These are phyloP conservation scores for Fusarium chlamydosporum DNA, from an alignment of 2,329 filamentous ascomycete genomes.

Conservation along the genomic window DNA sequence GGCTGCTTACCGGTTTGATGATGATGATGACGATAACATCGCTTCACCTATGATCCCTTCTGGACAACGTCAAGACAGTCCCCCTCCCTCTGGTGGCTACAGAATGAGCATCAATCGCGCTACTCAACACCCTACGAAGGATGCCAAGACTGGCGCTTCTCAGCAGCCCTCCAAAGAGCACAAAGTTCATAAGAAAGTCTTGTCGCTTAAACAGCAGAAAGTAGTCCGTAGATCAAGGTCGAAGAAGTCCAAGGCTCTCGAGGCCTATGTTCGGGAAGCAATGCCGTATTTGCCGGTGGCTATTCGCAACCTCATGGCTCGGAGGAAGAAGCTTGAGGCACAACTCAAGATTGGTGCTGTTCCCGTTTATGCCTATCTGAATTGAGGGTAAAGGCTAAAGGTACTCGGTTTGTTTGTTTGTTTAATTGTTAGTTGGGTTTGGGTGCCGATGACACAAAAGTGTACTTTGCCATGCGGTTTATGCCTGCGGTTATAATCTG, in stretches of 20 bases:
- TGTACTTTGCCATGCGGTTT: neutral
- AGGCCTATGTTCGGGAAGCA: conserved; percentile 3
- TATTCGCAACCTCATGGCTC: conserved; percentile 40
- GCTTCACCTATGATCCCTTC: neutral
- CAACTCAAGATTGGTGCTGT: conserved; percentile 19
- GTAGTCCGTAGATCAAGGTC: neutral
- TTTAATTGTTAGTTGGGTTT: neutral
- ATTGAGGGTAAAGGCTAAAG: neutral
- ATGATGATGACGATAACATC: neutral
- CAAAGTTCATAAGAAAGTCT: conserved; percentile 26
- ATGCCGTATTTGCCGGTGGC: conserved; percentile 40
- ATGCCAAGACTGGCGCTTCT: neutral
- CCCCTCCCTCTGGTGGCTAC: neutral
- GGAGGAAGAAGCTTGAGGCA: conserved; percentile 28
- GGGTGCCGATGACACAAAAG: conserved; percentile 15
- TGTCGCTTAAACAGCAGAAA: conserved; percentile 5
- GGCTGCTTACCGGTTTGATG: neutral
- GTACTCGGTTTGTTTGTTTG: neutral
- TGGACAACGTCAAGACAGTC: neutral
- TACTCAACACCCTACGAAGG: conserved; percentile 1
- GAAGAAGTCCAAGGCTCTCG: conserved; percentile 8
- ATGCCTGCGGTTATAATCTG: neutral
- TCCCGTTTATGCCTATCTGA: conserved; percentile 19
- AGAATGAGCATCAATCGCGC: conserved; percentile 23
- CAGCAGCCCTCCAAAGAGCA: neutral